Conservation (phyloP, 805 yeast genomes). For the Starmerella etchellsii region DNA sequence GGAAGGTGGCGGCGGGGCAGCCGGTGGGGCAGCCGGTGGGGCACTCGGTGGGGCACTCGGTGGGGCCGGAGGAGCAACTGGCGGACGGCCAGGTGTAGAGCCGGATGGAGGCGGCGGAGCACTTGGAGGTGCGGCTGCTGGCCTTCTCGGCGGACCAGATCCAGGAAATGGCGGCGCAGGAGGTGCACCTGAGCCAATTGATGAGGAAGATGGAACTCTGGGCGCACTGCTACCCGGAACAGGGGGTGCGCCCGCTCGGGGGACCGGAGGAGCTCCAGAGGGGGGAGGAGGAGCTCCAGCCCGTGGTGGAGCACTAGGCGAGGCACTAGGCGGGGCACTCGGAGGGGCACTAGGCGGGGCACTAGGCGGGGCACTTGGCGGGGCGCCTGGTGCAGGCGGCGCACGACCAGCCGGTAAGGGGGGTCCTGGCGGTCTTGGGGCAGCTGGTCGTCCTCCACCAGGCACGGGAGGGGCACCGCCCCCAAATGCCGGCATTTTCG, state of each 20-base stretch:
- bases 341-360: not conserved
- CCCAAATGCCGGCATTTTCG: conserved; percentile 8
- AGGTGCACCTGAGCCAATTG: too few species aligned
- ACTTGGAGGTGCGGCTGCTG: not conserved
- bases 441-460: not conserved
- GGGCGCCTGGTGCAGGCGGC: not conserved
- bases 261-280: too few species aligned
- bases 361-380: not conserved
- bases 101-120: conserved; percentile 8
- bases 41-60: not conserved
- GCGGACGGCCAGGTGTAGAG: not conserved
- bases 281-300: too few species aligned
- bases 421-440: not conserved
- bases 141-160: not conserved
- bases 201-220: too few species aligned
- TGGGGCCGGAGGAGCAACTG: not conserved
- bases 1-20: conserved; percentile 7
- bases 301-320: conserved; percentile 1
- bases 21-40: not conserved
- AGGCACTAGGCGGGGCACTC: not conserved
- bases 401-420: conserved; percentile 1
- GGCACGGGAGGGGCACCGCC: conserved; percentile 4
- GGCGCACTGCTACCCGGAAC: too few species aligned
- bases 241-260: too few species aligned
- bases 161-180: conserved; percentile 2